A percentile compares a stretch with the other conserved stretches of the same genome.
Conservation (phyloP, 805 yeast species). For the Schwanniomyces polymorphus region DNA sequence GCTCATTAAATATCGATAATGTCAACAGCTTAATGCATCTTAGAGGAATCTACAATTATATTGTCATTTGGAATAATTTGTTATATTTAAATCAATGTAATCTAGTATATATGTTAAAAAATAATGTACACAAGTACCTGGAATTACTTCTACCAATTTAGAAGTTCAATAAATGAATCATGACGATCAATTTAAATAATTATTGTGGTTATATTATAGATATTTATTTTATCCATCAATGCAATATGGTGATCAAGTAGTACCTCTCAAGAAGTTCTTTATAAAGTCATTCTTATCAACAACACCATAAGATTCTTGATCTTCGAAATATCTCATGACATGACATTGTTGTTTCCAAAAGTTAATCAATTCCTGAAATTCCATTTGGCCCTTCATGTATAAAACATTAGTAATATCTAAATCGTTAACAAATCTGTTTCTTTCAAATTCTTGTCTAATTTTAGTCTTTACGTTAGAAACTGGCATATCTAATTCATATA, state of each 20-base stretch:
- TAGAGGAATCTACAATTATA: neutral
- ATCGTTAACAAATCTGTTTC: conserved; percentile 73
- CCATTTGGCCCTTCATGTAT: conserved; percentile 85
- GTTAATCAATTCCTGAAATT: conserved; percentile 82
- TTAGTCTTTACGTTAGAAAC: conserved; percentile 77
- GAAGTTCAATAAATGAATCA: neutral
- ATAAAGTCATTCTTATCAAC: conserved; percentile 64
- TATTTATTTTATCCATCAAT: neutral
- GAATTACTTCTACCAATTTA: neutral
- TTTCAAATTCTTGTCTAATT: conserved; percentile 86
- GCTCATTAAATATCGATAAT: neutral
- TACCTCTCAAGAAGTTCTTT: conserved; percentile 71
- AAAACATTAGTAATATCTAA: conserved; percentile 65
- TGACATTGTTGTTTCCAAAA: conserved; percentile 91
- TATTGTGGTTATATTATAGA: neutral
- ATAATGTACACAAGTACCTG: neutral
- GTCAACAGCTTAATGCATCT: neutral
- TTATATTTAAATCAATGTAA: neutral
- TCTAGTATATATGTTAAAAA: conserved; percentile 1
- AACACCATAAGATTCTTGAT: conserved; percentile 55
- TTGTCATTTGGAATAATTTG: neutral
- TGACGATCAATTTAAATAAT: neutral
- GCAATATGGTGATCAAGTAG: conserved; percentile 27
- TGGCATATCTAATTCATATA: conserved; percentile 75
- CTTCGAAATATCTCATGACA: conserved; percentile 78